Percentiles rank a stretch among this genome's conserved stretches.
These are phyloP conservation scores for Talaromyces sp. DNA, from an alignment of 2,329 filamentous ascomycete species.

Conservation along the genomic window DNA sequence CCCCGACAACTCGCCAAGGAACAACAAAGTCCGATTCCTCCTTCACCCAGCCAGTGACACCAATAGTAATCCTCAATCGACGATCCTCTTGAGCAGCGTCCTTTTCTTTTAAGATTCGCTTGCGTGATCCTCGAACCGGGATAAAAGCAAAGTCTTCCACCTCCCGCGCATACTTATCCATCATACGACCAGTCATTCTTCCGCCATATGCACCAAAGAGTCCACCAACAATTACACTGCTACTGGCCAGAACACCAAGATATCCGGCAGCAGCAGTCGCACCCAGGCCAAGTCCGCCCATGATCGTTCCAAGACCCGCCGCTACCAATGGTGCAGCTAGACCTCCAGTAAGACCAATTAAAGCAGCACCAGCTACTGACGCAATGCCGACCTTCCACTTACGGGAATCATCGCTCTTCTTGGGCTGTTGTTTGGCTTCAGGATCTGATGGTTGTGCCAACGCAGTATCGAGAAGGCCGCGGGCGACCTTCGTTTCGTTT, in stretches of 20 bases:
- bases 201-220: constrained; percentile 91
- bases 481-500: constrained; percentile 75
- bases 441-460: constrained; percentile 75
- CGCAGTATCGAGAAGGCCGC: constrained; percentile 74
- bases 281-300: constrained; percentile 75
- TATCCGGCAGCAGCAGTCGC: constrained; percentile 75
- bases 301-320: constrained; percentile 76
- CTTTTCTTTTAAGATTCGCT: constrained; percentile 45
- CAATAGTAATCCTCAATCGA: constrained; percentile 78
- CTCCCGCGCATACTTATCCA: constrained; percentile 84
- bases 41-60: constrained; percentile 79
- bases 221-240: constrained; percentile 75
- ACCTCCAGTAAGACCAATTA: constrained; percentile 81
- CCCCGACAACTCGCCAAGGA: constrained; percentile 77
- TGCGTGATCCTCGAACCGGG: constrained; percentile 62
- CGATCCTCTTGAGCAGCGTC: constrained; percentile 57
- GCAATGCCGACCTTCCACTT: constrained; percentile 85
- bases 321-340: constrained; percentile 76
- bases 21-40: constrained; percentile 71
- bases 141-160: constrained; percentile 88
- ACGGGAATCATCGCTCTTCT: constrained; percentile 66
- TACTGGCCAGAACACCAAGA: constrained; percentile 78
- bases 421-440: constrained; percentile 71
- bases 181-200: constrained; percentile 79
- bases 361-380: constrained; percentile 80